Evolutionary conservation across 305 asterid genomes (phyloP).

Genomic region (Fraxinus latifolia): DNA sequence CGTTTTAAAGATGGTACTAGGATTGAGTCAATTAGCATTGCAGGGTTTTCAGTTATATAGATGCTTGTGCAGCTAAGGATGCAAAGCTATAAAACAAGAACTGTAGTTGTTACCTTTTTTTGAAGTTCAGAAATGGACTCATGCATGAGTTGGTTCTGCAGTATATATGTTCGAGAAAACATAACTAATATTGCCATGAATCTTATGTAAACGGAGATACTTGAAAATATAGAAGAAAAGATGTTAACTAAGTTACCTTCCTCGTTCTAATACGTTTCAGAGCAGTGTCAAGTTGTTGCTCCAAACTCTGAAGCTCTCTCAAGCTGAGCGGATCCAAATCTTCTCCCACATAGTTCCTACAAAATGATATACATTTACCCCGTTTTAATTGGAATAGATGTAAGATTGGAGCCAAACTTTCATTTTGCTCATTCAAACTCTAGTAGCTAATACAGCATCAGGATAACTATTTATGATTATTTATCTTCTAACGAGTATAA

Average conservation of each 20-base stretch:
- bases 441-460: not conserved
- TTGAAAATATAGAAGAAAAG: not conserved
- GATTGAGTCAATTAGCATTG: not conserved
- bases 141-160: constrained; percentile 70
- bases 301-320: constrained; percentile 73
- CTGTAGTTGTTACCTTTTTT: constrained; percentile 43
- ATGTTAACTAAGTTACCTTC: constrained; percentile 39
- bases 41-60: not conserved
- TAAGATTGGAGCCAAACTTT: not conserved
- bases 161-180: not conserved
- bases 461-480: not conserved
- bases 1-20: not conserved
- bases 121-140: constrained; percentile 71
- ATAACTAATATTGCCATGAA: not conserved
- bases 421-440: not conserved
- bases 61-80: not conserved
- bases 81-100: not conserved
- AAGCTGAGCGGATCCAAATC: constrained; percentile 57
- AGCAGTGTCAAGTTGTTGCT: constrained; percentile 61
- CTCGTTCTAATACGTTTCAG: constrained; percentile 55
- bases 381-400: not conserved
- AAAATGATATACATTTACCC: not conserved
- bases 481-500: not conserved
- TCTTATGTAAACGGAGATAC: not conserved
- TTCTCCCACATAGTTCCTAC: constrained; percentile 63